Conservation (phyloP, 805 yeast species). For the Sugiyamaella valdiviana region DNA sequence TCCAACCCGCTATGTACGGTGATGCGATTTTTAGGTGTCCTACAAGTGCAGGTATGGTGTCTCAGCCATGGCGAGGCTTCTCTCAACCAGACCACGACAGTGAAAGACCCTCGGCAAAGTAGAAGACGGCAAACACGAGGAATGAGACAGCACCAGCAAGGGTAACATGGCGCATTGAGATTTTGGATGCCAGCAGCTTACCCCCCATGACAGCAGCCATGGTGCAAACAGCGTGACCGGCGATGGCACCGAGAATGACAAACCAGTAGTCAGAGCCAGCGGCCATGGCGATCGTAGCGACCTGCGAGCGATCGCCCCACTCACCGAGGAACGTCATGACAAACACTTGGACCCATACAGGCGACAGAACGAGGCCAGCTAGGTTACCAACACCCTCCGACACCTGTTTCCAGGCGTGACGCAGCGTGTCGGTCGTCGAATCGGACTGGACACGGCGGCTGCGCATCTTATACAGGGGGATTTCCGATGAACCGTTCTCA, state of each 20-base stretch:
- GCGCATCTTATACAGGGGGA: constrained; percentile 14
- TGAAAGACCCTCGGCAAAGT: constrained; percentile 54
- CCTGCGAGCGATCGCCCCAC: constrained; percentile 98
- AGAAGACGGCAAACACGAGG: constrained; percentile 71
- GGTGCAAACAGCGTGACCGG: constrained; percentile 87
- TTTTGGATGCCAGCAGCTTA: constrained; percentile 76
- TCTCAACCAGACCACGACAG: constrained; percentile 6
- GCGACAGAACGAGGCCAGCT: constrained; percentile 64
- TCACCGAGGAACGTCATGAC: constrained; percentile 95
- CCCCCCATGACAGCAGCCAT: constrained; percentile 93
- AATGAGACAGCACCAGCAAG: constrained; percentile 87
- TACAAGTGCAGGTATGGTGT: neutral
- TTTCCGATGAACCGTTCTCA: constrained; percentile 27
- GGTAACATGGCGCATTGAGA: constrained; percentile 87
- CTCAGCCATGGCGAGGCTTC: neutral
- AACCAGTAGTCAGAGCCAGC: constrained; percentile 91
- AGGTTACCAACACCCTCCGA: constrained; percentile 45
- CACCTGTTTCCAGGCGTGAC: constrained; percentile 17
- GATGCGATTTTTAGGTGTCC: neutral
- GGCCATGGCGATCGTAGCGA: constrained; percentile 97
- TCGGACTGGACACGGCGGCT: constrained; percentile 14
- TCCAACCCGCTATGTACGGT: too few species aligned
- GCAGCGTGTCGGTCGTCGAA: constrained; percentile 16
- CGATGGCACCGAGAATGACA: constrained; percentile 80
- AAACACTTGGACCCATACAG: constrained; percentile 90